A percentile compares a stretch with the other conserved stretches of the same genome.
phyloP scores from a whole-genome alignment of 441 rosid species.

The Gossypium davidsonii region DNA sequence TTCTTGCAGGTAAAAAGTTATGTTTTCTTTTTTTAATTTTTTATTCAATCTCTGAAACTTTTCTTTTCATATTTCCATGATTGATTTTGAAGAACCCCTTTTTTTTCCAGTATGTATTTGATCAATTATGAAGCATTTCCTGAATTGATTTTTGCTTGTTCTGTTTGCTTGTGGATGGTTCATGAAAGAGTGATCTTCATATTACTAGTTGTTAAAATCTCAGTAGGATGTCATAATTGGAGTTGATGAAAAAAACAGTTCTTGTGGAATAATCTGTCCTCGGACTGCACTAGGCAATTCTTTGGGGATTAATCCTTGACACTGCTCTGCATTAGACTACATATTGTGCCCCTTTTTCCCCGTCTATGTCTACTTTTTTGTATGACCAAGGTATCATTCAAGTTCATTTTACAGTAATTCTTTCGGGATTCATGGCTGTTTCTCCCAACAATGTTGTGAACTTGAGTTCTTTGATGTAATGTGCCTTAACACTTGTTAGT shows the following conservation, averaged over 20 bases:
- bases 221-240: no score
- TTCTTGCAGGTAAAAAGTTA: slow-evolving; percentile 46
- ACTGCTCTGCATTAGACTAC: neutral
- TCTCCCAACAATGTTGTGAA: no score
- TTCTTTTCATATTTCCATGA: neutral
- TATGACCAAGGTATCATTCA: neutral
- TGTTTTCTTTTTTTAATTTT: neutral
- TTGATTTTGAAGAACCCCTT: neutral
- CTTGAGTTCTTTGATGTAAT: no score
- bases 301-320: neutral
- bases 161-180: no score
- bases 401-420: no score
- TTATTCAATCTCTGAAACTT: neutral
- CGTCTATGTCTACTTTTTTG: no score
- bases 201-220: neutral
- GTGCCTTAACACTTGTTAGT: no score
- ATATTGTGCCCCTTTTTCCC: no score
- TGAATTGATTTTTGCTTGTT: neutral
- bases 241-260: neutral
- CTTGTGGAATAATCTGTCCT: neutral
- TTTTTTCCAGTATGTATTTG: neutral
- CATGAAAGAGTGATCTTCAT: no score
- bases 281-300: neutral
- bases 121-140: neutral
- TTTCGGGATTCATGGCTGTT: no score